Conservation (phyloP, 2,329 filamentous ascomycete genomes). For the Cytospora schulzeri region DNA sequence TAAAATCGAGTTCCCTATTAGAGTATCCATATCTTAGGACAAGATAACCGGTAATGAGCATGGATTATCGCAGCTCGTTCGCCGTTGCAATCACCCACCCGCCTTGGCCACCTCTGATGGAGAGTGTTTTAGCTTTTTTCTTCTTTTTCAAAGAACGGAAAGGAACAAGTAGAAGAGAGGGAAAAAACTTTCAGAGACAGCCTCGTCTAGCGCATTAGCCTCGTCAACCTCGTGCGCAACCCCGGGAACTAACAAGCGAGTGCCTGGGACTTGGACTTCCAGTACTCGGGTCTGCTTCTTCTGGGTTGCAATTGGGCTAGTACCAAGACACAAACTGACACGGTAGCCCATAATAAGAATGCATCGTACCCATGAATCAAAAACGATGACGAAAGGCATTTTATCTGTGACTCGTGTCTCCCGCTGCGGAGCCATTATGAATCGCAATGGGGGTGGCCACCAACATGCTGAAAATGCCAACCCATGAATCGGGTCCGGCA, state of each 20-base stretch:
- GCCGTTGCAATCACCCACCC: background rate
- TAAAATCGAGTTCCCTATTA: slow-evolving; percentile 17
- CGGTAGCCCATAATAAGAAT: too few species aligned
- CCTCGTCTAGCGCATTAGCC: background rate
- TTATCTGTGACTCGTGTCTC: background rate
- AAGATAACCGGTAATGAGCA: background rate
- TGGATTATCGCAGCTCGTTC: background rate
- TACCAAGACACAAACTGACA: background rate
- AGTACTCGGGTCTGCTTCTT: background rate
- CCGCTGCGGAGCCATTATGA: background rate
- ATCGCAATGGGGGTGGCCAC: background rate
- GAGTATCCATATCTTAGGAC: slow-evolving; percentile 10
- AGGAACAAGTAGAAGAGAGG: background rate
- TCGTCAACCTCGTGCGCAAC: background rate
- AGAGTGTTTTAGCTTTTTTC: background rate
- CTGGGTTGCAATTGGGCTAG: too few species aligned
- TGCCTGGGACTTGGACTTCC: background rate
- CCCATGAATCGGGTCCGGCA: slow-evolving; percentile 24
- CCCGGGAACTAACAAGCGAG: background rate
- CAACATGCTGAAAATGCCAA: background rate
- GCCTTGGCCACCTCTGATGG: background rate
- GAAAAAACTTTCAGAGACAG: background rate
- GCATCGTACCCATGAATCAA: too few species aligned
- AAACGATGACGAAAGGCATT: background rate
- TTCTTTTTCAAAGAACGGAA: background rate